Evolutionary conservation across 257 asterid genomes (phyloP), one percentile per base, ranked within the genome.

Genomic region (Scutellaria minor): DNA sequence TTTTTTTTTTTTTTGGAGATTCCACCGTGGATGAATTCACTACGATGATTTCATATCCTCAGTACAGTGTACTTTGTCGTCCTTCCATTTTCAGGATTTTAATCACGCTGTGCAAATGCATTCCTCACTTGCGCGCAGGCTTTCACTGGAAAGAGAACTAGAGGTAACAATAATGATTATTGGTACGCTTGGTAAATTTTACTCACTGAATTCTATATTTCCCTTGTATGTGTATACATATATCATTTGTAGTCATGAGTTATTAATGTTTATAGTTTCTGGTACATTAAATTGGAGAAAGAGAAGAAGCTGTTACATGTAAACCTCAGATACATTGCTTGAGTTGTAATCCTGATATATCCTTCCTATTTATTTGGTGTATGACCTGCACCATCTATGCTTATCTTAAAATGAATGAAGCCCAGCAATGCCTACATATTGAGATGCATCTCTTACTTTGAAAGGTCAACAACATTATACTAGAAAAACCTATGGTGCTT

Each of bases 121-220:
- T 78, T 90, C 98, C 39, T 90, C 98, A 20, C 83, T 93, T 55
- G 70, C 86, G 79, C 89, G 81, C 68, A 87, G 92, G 80, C 79
- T 93, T 68, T 79, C 92, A 59, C 78, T 88, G 79, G 98, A 90
- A 83, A 83, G 82, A 71, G 90, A 86, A 87, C 76, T 93, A 35
- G 88, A 87, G 92, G 98, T 93, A 72, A 59, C 82, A 52, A 51
- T 24, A 47, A 3, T 20, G 48, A 35, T 48, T 54, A 15, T 70
- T 35, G 14, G 67, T 55, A 2, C 2, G 51, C 20, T 71, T 64
- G 55, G 52, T 7, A 46, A 41, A 39, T 45, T 65, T 46, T 42
- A 8, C 68, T 58, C 11, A 20, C 24, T 20, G 18, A 5, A 6
- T 7, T 50, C 47, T 51, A 66, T 18, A 15, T 20, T 31, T 51